Evolutionary conservation across 805 yeast species (phyloP), one percentile per base, ranked within the genome.

Genomic region (Candida stauntonica): DNA sequence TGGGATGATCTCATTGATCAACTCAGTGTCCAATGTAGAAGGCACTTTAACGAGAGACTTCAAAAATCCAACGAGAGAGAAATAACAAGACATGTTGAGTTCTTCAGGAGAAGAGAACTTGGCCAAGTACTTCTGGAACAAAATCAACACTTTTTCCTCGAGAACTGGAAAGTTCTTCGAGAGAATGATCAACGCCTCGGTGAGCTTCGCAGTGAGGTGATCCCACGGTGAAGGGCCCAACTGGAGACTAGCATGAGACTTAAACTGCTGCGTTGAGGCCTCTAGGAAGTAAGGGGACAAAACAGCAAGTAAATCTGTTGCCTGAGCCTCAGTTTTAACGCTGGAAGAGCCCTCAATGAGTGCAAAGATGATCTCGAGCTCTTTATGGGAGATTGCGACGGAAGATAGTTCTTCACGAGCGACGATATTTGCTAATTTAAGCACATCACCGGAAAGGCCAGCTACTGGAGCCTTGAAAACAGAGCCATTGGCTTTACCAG

Each of bases 281-380:
- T 70, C 79, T 34, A 70, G 51, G 29, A 78, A 68, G 47, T 77
- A 77, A 2, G 65, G 55, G 3, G 67, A 45, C 35, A 79, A 57
- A 32, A 72, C 69, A 8, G 64, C 55, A 15, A 78, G 52, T 19
- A 67, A 40, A 5, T 58, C 52, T 12, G 38, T 31, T 1, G 75
- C 77, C 33, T 70, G 72, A 1, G 56, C 52, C 17, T 52, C 48
- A 26, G 59, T 60, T 34, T 58, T 42, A 8, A 64, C 60, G 20
- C 14, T 24, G 19, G 28, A 16, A 17, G 34, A 5, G 41, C 39
- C 4, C 69, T 53, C 9, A 68, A 53, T 66, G n/a, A 78, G 57
- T 0, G 83, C 75, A 29, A 71, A 39, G 35, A 79, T 55, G 11
- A 74, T 68, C 48, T 79, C 84, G 53, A 71, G 66, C 44, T 79